Evolutionary conservation across 1,139 yeast genomes (phyloP).

Genomic region (Scheffersomyces quercinus): DNA sequence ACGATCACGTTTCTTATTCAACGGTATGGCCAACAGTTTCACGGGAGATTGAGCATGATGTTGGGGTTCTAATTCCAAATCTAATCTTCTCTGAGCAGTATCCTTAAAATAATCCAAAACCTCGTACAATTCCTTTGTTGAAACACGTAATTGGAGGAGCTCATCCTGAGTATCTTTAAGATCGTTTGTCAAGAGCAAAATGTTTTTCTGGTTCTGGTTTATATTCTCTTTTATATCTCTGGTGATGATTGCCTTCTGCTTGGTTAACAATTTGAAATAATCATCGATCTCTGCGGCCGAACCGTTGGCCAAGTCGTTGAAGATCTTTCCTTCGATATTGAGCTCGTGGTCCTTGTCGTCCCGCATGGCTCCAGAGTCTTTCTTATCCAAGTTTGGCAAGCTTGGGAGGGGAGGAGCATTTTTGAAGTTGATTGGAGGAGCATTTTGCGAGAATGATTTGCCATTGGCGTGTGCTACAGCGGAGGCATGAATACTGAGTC

Average conservation of each 20-base stretch:
- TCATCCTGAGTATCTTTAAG: conserved; percentile 64
- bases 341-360: conserved; percentile 13
- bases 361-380: conserved; percentile 7
- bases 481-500: conserved; percentile 47
- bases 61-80: conserved; percentile 33
- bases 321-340: conserved; percentile 51
- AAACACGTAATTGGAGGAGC: conserved; percentile 58
- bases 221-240: conserved; percentile 66
- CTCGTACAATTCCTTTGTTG: conserved; percentile 61
- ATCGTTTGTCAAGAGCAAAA: conserved; percentile 67
- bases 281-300: conserved; percentile 74
- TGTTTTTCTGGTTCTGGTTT: conserved; percentile 71
- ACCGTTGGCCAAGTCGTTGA: conserved; percentile 58
- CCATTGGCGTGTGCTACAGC: conserved; percentile 40
- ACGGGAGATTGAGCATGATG: conserved; percentile 4
- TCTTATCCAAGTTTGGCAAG: conserved; percentile 15
- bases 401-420: conserved; percentile 45
- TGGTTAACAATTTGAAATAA: conserved; percentile 58
- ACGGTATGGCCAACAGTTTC: background rate
- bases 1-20: conserved; percentile 44
- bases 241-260: conserved; percentile 56
- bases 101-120: conserved; percentile 68
- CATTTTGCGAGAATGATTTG: conserved; percentile 23
- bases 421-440: conserved; percentile 21
- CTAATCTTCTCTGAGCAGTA: conserved; percentile 63